Percentiles rank a stretch among this genome's conserved stretches.
phyloP scores from a whole-genome alignment of 495 filamentous ascomycete species.

The Physcia stellaris region DNA sequence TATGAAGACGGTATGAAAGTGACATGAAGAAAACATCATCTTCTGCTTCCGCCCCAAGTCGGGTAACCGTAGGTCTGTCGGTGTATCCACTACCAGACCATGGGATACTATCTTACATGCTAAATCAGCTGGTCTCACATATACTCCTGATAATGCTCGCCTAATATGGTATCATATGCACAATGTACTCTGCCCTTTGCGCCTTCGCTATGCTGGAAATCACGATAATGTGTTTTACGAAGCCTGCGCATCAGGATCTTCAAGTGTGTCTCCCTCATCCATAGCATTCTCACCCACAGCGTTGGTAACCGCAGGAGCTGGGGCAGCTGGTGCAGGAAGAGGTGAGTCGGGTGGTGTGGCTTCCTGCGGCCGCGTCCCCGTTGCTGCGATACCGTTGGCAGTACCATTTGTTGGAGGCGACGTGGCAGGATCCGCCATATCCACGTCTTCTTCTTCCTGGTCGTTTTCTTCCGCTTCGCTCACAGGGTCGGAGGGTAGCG shows the following conservation, averaged over 20 bases:
- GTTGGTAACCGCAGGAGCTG: slow-evolving; percentile 9
- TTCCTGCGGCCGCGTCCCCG: slow-evolving; percentile 18
- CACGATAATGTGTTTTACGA: too few species aligned
- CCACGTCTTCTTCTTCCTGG: slow-evolving; percentile 45
- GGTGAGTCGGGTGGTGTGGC: slow-evolving; percentile 20
- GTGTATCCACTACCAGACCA: too few species aligned
- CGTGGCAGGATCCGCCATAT: slow-evolving; percentile 45
- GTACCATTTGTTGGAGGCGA: background rate
- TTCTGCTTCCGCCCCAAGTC: too few species aligned
- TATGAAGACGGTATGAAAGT: too few species aligned
- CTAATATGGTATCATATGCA: too few species aligned
- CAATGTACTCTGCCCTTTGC: too few species aligned
- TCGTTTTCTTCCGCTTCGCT: slow-evolving; percentile 27
- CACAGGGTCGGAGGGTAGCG: slow-evolving; percentile 4
- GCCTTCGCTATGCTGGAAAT: too few species aligned
- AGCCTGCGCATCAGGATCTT: slow-evolving; percentile 1
- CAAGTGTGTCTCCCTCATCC: slow-evolving; percentile 23
- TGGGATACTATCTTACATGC: too few species aligned
- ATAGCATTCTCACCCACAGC: slow-evolving; percentile 11
- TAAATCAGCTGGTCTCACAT: too few species aligned
- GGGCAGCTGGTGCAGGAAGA: slow-evolving; percentile 10
- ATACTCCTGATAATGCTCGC: too few species aligned
- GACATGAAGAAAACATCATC: too few species aligned
- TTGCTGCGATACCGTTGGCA: slow-evolving; percentile 9
- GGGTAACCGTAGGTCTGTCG: too few species aligned